phyloP scores from a whole-genome alignment of 1,284 basidiomycete genomes.

The Exobasidium cylindrosporum region DNA sequence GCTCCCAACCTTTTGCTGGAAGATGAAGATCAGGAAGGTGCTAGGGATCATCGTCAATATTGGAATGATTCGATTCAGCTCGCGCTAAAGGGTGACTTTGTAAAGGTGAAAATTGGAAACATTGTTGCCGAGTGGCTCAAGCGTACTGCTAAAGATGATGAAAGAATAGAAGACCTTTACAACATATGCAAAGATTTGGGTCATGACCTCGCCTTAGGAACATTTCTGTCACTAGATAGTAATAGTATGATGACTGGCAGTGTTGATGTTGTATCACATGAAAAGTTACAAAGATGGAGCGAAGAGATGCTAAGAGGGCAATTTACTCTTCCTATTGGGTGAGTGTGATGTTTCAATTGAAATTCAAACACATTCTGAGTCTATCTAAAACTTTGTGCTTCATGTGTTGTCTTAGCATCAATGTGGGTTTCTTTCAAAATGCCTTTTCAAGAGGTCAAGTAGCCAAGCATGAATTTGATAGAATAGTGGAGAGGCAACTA shows the following conservation, averaged over 20 bases:
- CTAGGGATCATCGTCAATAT: background rate
- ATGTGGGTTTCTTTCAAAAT: background rate
- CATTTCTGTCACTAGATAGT: background rate
- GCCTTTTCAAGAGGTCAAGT: conserved; percentile 4
- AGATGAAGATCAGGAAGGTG: conserved; percentile 1
- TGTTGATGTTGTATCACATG: background rate
- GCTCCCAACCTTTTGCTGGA: background rate
- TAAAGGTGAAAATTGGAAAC: background rate
- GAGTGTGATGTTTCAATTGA: background rate
- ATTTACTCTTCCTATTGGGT: conserved; percentile 6
- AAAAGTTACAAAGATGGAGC: background rate
- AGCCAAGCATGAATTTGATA: conserved; percentile 2
- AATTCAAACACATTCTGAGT: background rate
- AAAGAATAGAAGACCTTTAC: background rate
- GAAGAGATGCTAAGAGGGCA: conserved; percentile 8
- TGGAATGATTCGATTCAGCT: background rate
- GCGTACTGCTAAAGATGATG: background rate
- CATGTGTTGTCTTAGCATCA: background rate
- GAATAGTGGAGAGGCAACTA: background rate
- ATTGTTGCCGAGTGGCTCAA: background rate
- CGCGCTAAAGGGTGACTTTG: background rate
- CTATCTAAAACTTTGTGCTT: background rate
- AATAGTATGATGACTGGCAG: background rate
- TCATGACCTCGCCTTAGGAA: conserved; percentile 2
- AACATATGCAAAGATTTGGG: background rate